phyloP scores from a whole-genome alignment of 2,329 filamentous ascomycete genomes.

The Metarhizium anisopliae region DNA sequence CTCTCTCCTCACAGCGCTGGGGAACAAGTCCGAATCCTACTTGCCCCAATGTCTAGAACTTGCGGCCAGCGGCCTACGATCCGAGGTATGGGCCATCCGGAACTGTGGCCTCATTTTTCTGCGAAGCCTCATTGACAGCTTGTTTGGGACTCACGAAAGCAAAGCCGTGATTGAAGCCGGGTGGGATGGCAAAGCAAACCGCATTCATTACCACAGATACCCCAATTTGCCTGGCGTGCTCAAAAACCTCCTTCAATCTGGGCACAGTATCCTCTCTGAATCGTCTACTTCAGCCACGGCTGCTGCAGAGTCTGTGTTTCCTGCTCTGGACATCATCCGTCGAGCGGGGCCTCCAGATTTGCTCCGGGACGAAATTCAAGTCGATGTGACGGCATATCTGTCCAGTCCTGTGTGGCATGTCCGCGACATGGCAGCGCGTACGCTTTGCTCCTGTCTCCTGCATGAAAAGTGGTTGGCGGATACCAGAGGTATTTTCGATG shows the following conservation, averaged over 20 bases:
- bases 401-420: conserved; percentile 70
- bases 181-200: conserved; percentile 55
- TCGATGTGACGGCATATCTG: conserved; percentile 52
- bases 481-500: conserved; percentile 28
- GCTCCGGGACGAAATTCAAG: conserved; percentile 44
- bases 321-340: conserved; percentile 72
- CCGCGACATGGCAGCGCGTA: conserved; percentile 69
- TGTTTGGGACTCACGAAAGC: conserved; percentile 69
- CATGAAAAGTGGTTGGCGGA: conserved; percentile 37
- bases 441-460: conserved; percentile 55
- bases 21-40: conserved; percentile 63
- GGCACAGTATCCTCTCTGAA: conserved; percentile 34
- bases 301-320: conserved; percentile 64
- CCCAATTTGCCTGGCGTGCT: conserved; percentile 56
- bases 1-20: conserved; percentile 63
- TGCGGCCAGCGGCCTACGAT: conserved; percentile 71
- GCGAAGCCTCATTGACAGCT: conserved; percentile 69
- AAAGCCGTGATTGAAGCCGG: conserved; percentile 52
- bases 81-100: conserved; percentile 83
- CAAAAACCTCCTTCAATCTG: conserved; percentile 49
- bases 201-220: conserved; percentile 63
- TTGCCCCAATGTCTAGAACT: conserved; percentile 67
- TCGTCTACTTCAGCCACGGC: conserved; percentile 25
- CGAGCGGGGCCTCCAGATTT: conserved; percentile 57
- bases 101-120: conserved; percentile 90